phyloP scores from a whole-genome alignment of 192 early-diverging fungal species.

The Backusella australiensis region DNA sequence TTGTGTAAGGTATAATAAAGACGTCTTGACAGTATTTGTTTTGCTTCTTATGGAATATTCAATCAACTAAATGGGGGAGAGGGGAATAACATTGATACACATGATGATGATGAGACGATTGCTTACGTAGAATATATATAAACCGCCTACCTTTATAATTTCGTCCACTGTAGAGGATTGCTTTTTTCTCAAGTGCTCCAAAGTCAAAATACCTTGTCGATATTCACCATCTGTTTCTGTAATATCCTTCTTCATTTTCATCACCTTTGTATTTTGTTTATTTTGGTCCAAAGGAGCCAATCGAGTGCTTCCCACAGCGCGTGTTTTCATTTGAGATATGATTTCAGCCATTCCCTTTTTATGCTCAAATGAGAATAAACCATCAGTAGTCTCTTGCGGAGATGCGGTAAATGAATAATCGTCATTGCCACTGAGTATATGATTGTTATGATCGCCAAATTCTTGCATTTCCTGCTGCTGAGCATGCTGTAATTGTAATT shows the following conservation, averaged over 20 bases:
- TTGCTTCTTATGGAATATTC: slow-evolving; percentile 8
- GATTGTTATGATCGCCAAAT: neutral
- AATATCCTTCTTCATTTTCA: slow-evolving; percentile 41
- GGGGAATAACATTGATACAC: neutral
- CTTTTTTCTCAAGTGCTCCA: slow-evolving; percentile 25
- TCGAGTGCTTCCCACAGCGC: slow-evolving; percentile 11
- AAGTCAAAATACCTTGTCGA: slow-evolving; percentile 20
- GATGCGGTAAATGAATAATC: slow-evolving; percentile 3
- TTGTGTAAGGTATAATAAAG: neutral
- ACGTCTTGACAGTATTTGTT: neutral
- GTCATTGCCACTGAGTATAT: neutral
- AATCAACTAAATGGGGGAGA: neutral
- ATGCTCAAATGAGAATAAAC: neutral
- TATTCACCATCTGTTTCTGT: slow-evolving; percentile 34
- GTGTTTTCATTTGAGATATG: slow-evolving; percentile 31
- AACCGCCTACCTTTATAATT: slow-evolving; percentile 5
- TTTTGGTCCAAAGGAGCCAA: slow-evolving; percentile 16
- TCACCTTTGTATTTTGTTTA: slow-evolving; percentile 33
- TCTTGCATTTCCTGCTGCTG: neutral
- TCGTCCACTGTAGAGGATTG: slow-evolving; percentile 7
- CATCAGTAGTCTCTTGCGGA: slow-evolving; percentile 1
- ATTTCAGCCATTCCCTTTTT: slow-evolving; percentile 30
- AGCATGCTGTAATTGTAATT: slow-evolving; percentile 4
- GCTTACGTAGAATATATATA: neutral
- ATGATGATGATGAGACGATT: neutral